Base-by-base conservation (phyloP, 371 early-diverging fungal species). In the Catenaria anguillulae region DNA sequence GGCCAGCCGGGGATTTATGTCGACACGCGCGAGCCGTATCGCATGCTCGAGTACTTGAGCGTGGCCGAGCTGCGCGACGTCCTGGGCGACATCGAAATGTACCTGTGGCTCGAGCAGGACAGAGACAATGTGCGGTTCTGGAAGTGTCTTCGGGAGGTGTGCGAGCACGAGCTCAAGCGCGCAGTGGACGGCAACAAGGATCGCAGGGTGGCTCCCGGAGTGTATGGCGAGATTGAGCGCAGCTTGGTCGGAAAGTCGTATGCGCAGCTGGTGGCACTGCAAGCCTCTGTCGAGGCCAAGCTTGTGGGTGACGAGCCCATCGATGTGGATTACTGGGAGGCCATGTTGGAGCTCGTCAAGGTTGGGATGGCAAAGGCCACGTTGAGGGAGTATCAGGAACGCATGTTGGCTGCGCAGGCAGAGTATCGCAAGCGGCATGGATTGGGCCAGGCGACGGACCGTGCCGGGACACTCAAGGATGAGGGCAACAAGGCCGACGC, bases 321-420 rank as follows among this genome's bases (percentile, higher is more conserved):
- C 23, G 94, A 95, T 69, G 86, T 89, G 1, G 96, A 93, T 52
- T 96, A 91, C 68, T 96, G 96, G 96, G 94, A 93, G 61, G 83
- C 84, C 0, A 70, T 88, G 19, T 68, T 92, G 46, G 81, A 83
- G 54, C 82, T 84, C 40, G 65, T 92, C 56, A 77, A 80, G 5
- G 88, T 93, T 0, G 87, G 85, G 76, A 89, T 86, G 69, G 87
- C 93, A 17, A 87, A 86, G 66, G 78, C 71, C 63, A 40, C 24
- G 36, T 43, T 60, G 31, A 29, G 31, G 43, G 56, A 43, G 52
- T 29, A 33, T 15, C 35, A 3, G 33, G 17, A 15, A 23, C 48
- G 29, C 6, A 31, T 48, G n/a, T 33, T 42, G 23, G n/a, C 45
- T 31, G 56, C 21, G 29, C 67, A 74, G 73, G 84, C 87, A 10